These are phyloP conservation scores for Trichophyton schoenleinii DNA, from an alignment of 2,329 filamentous ascomycete genomes.

Conservation along the genomic window DNA sequence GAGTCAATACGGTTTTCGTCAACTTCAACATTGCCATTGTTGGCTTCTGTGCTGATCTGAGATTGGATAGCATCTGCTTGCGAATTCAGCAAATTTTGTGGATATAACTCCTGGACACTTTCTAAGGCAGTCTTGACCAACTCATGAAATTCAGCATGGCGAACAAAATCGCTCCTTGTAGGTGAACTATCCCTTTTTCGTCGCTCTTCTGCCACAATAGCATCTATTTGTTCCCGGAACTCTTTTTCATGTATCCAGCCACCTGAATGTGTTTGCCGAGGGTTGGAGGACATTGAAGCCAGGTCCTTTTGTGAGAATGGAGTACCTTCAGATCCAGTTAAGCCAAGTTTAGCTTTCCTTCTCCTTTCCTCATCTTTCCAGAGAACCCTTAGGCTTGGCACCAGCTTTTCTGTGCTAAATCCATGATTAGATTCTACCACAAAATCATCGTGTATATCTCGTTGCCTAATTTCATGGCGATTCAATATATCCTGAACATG, in stretches of 20 bases:
- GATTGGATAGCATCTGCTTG: slow-evolving; percentile 13
- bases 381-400: slow-evolving; percentile 84
- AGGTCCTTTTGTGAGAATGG: slow-evolving; percentile 72
- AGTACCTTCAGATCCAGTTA: slow-evolving; percentile 51
- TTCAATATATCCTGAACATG: slow-evolving; percentile 82
- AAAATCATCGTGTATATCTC: slow-evolving; percentile 80
- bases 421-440: slow-evolving; percentile 56
- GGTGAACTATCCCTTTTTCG: slow-evolving; percentile 32
- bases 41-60: background rate
- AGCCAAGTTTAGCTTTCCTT: slow-evolving; percentile 58
- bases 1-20: slow-evolving; percentile 50
- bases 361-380: slow-evolving; percentile 84
- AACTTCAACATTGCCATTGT: slow-evolving; percentile 37
- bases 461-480: slow-evolving; percentile 57
- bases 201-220: slow-evolving; percentile 54
- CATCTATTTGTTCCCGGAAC: slow-evolving; percentile 52
- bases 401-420: slow-evolving; percentile 60
- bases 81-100: slow-evolving; percentile 53
- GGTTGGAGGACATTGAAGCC: slow-evolving; percentile 78
- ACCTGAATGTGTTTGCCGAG: slow-evolving; percentile 56
- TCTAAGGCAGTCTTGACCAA: slow-evolving; percentile 64
- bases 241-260: slow-evolving; percentile 91
- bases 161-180: slow-evolving; percentile 52
- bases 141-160: slow-evolving; percentile 40
- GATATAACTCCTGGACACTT: slow-evolving; percentile 78